Percentiles rank a stretch among this genome's conserved stretches.
phyloP scores from a whole-genome alignment of 2,329 filamentous ascomycete species.

The Pseudomassariella vexata region DNA sequence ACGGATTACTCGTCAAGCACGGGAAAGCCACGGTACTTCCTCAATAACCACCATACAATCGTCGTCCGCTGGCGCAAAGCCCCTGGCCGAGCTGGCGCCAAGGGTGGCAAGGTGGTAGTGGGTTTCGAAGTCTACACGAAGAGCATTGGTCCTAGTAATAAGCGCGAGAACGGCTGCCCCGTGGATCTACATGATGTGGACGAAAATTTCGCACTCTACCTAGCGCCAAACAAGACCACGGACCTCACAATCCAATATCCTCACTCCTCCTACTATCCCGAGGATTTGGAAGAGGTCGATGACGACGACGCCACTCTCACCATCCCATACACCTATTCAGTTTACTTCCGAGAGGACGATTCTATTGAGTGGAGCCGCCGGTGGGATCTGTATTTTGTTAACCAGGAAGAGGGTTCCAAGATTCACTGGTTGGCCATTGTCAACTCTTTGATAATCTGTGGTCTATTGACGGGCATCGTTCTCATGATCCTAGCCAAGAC shows the following conservation, averaged over 20 bases:
- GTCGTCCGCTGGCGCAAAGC: slow-evolving; percentile 74
- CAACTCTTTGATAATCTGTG: slow-evolving; percentile 80
- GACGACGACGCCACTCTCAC: slow-evolving; percentile 62
- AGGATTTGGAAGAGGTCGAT: slow-evolving; percentile 45
- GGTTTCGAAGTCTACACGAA: slow-evolving; percentile 89
- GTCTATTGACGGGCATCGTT: slow-evolving; percentile 70
- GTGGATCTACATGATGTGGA: slow-evolving; percentile 57
- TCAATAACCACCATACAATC: slow-evolving; percentile 86
- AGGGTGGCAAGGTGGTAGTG: slow-evolving; percentile 73
- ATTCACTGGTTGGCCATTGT: slow-evolving; percentile 87
- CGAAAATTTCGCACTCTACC: slow-evolving; percentile 62
- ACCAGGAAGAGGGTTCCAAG: slow-evolving; percentile 73
- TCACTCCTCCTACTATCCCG: slow-evolving; percentile 53
- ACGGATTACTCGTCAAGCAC: slow-evolving; percentile 57
- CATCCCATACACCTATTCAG: slow-evolving; percentile 82
- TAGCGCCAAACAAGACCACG: slow-evolving; percentile 57
- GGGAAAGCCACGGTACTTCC: slow-evolving; percentile 60
- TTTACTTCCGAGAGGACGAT: slow-evolving; percentile 82
- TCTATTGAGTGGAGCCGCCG: slow-evolving; percentile 75
- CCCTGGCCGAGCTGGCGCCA: slow-evolving; percentile 60
- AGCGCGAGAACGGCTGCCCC: slow-evolving; percentile 64
- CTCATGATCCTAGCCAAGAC: slow-evolving; percentile 77
- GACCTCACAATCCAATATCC: slow-evolving; percentile 40
- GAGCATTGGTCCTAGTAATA: slow-evolving; percentile 60
- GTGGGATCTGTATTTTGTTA: slow-evolving; percentile 87